These are phyloP conservation scores for Teratosphaeria gauchensis DNA, from an alignment of 2,329 filamentous ascomycete genomes.

Conservation along the genomic window DNA sequence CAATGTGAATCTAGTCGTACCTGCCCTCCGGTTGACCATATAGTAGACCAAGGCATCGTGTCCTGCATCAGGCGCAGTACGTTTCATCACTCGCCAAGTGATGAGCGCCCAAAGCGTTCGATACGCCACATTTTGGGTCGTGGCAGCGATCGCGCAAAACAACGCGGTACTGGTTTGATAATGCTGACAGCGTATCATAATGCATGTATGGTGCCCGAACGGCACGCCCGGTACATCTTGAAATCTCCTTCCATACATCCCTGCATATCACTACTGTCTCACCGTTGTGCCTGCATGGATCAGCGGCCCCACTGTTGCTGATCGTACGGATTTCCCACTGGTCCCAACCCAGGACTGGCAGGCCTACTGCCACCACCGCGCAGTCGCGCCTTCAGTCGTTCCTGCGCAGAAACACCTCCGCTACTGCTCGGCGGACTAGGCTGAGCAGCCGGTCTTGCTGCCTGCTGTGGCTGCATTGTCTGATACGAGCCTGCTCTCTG, in stretches of 20 bases:
- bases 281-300: neutral
- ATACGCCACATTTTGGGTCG: neutral
- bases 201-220: neutral
- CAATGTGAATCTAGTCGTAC: neutral
- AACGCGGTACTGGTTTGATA: neutral
- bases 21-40: neutral
- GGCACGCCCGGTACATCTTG: neutral
- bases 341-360: constrained; percentile 1
- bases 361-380: constrained; percentile 38
- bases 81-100: neutral
- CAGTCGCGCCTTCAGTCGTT: constrained; percentile 69
- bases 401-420: constrained; percentile 57
- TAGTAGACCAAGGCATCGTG: neutral
- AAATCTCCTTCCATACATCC: too few species aligned
- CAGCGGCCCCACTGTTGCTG: constrained; percentile 1
- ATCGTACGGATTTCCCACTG: constrained; percentile 2
- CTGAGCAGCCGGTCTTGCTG: constrained; percentile 29
- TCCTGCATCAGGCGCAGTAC: neutral
- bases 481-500: constrained; percentile 70
- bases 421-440: constrained; percentile 27
- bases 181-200: neutral
- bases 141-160: neutral
- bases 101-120: neutral
- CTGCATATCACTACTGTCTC: neutral
- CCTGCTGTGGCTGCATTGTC: constrained; percentile 33